phyloP scores from a whole-genome alignment of 208 protist species.

The Hexamita inflata region DNA sequence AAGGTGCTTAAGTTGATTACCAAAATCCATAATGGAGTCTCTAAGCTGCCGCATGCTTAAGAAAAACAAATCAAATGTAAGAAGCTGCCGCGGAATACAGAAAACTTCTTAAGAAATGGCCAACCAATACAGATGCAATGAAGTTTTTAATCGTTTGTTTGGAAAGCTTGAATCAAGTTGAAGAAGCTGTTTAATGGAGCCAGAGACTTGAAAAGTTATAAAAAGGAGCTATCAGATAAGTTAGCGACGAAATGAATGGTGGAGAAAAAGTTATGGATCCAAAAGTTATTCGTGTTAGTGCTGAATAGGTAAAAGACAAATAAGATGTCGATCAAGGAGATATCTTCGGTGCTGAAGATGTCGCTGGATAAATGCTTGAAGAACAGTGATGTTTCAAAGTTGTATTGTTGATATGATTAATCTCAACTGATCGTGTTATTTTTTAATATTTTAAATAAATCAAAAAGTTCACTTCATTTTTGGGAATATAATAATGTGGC shows the following conservation, averaged over 20 bases:
- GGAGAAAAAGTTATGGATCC: background rate
- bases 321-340: too few species aligned
- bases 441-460: too few species aligned
- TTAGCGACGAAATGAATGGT: background rate
- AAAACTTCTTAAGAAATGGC: background rate
- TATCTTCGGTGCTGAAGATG: too few species aligned
- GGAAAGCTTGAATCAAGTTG: background rate
- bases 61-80: constrained; percentile 12
- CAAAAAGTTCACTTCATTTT: too few species aligned
- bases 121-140: background rate
- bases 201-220: background rate
- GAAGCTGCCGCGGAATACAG: constrained; percentile 17
- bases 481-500: too few species aligned
- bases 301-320: too few species aligned
- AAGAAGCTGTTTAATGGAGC: constrained; percentile 11
- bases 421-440: too few species aligned
- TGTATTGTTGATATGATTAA: too few species aligned
- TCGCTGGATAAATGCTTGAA: too few species aligned
- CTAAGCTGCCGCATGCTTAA: constrained; percentile 3
- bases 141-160: background rate
- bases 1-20: background rate
- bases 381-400: too few species aligned
- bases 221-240: background rate
- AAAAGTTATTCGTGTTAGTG: background rate
- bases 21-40: constrained; percentile 1